Evolutionary conservation across 2,329 filamentous ascomycete genomes (phyloP), one percentile per base, ranked within the genome.

Genomic region (Botryotinia narcissicola): DNA sequence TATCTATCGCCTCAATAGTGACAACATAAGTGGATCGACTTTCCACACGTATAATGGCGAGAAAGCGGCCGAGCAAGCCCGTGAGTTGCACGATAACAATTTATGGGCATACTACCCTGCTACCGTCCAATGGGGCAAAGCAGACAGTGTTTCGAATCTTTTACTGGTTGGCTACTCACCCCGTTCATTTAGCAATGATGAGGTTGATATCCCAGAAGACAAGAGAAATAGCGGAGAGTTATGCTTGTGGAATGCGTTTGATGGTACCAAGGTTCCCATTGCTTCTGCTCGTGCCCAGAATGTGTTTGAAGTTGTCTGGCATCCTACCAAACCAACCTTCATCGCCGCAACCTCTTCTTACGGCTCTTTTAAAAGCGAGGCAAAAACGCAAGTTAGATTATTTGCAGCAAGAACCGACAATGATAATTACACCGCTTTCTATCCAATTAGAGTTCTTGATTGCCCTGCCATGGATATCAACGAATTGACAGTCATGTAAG

Each of bases 251-350:
- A 84, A 91, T 78, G 85, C 86, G 0, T 72, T 79, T 0, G 82
- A 81, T 2, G 72, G 72, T 1, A 48, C 62, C 0, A 82, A 84
- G 62, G 81, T 89, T 62, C 83, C 82, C 7, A 83, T 91, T 5
- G 81, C 84, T 32, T 85, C 86, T 4, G 86, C 84, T 1, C 85
- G 85, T 0, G 86, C 85, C 0, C 85, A 88, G 63, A 91, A 91
- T 73, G 87, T 91, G 2, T 91, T 91, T 62, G 89, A 91, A 77
- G 87, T 91, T 2, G 82, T 85, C 0, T 91, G 89, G 89, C 89
- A 91, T 77, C 89, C 89, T 0, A 83, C 78, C 0, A 82, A 86
- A 63, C 81, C 83, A 4, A 83, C 83, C 35, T 91, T 91, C 76
- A 82, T 88, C 8, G 88, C 85, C 6, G 89, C 88, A 2, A 90